A percentile compares a stretch with the other conserved stretches of the same genome.
phyloP scores from a whole-genome alignment of 108 stramenopile genomes.

The Nitzschia putrida region DNA sequence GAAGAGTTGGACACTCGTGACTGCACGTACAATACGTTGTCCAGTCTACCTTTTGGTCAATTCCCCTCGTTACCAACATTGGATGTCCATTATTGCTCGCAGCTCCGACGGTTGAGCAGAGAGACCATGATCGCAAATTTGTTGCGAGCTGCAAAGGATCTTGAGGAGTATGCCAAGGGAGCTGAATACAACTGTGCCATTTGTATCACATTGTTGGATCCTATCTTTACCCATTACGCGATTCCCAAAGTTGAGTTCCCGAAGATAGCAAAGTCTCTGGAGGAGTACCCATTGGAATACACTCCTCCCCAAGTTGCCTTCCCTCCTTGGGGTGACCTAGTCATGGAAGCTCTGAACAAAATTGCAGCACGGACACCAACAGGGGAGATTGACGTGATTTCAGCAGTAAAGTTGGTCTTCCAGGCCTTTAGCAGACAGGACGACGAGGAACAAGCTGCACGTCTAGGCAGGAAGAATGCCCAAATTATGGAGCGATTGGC shows the following conservation, averaged over 20 bases:
- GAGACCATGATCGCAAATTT: conserved; percentile 82
- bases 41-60: conserved; percentile 59
- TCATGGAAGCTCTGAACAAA: conserved; percentile 70
- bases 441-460: conserved; percentile 81
- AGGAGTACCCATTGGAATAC: conserved; percentile 83
- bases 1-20: conserved; percentile 66
- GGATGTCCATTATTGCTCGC: conserved; percentile 84
- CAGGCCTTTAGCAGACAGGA: conserved; percentile 77
- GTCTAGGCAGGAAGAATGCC: conserved; percentile 83
- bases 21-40: conserved; percentile 63
- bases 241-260: conserved; percentile 62
- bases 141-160: conserved; percentile 72
- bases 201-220: conserved; percentile 66
- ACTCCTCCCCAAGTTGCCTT: conserved; percentile 68
- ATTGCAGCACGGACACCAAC: conserved; percentile 41
- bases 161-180: conserved; percentile 83
- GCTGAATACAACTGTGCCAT: conserved; percentile 81
- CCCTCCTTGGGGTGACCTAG: conserved; percentile 83
- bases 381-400: conserved; percentile 34
- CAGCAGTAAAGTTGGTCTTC: conserved; percentile 58
- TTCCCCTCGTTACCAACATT: conserved; percentile 80
- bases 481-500: conserved; percentile 90
- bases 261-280: conserved; percentile 55
- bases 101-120: conserved; percentile 71
- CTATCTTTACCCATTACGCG: conserved; percentile 64